Evolutionary conservation across 75 land plant genomes (phyloP).

Genomic region (Azolla pinnata): DNA sequence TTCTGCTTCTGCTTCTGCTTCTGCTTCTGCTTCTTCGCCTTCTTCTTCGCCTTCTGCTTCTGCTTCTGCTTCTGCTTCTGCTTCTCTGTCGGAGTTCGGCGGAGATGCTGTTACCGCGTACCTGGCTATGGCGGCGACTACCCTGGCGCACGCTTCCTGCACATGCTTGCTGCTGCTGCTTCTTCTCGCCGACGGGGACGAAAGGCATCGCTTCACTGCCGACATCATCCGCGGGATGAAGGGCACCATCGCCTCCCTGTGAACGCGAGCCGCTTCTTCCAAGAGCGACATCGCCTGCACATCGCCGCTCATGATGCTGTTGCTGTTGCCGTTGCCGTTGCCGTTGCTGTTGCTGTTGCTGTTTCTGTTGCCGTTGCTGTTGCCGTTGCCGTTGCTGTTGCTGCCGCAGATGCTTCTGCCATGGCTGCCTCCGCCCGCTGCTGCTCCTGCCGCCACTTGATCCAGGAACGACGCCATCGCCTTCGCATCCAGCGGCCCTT

Average conservation of each 20-base stretch:
- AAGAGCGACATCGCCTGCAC: slow-evolving; percentile 77
- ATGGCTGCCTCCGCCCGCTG: slow-evolving; percentile 32
- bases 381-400: too few species aligned
- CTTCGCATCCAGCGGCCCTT: slow-evolving; percentile 34
- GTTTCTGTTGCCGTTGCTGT: too few species aligned
- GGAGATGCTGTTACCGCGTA: slow-evolving; percentile 71
- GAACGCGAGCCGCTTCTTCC: slow-evolving; percentile 69
- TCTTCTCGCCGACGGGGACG: slow-evolving; percentile 58
- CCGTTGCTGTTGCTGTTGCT: too few species aligned
- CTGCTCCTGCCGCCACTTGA: slow-evolving; percentile 51
- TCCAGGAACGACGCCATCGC: slow-evolving; percentile 46
- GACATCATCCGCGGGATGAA: slow-evolving; percentile 62
- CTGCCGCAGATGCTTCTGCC: too few species aligned
- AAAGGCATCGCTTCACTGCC: slow-evolving; percentile 42
- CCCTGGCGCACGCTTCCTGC: slow-evolving; percentile 75
- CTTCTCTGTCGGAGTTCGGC: too few species aligned
- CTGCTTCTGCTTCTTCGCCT: too few species aligned
- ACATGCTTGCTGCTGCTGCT: slow-evolving; percentile 34
- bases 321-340: too few species aligned
- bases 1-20: too few species aligned
- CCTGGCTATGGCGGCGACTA: slow-evolving; percentile 64
- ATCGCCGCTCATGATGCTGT: too few species aligned
- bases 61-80: too few species aligned
- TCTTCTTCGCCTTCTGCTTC: too few species aligned
- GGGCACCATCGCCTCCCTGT: slow-evolving; percentile 70